Base-by-base conservation (phyloP, 176 grass and related monocot species). In the Ananas comosus region DNA sequence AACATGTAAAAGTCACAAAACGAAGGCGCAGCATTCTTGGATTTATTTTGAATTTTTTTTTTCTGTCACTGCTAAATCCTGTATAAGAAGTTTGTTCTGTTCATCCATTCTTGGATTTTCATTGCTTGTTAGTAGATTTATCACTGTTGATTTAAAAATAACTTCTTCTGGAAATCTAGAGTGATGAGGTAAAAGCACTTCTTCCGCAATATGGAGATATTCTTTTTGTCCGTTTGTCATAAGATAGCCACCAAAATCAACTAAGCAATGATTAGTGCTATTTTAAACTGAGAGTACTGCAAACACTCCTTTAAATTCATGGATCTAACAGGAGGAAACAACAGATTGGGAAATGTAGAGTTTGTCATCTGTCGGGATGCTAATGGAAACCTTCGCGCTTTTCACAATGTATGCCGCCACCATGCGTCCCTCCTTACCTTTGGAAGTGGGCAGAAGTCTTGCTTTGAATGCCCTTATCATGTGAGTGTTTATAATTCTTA, bases 331-430 rank as follows among this genome's bases (percentile, higher is more conserved):
- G 33, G 64, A 48, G 76, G 74, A 81, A 64, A 63, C 54, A 70
- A 80, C 84, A 93, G 89, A 80, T 79, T 92, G 13, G 89, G 94
- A 78, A 87, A 90, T 79, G 82, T 92, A 63, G 77, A 92, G 74
- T 97, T 90, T 74, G 51, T 92, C 66, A 42, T 92, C 71, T 97
- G 89, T 48, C 82, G 84, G 51, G 84, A 88, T 73, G 72, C 80
- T 74, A 63, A 84, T 68, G 89, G 94, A 69, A 51, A 74, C 64
- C 86, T 93, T 54, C 80, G 48, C 51, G 87, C 83, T 79, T 99
- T 93, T 82, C 94, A 93, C 82, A 99, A 99, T 68, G 94, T 93
- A 11, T 99, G 87, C 64, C 79, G 79, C 68, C 94, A 97, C 70
- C 94, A 93, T 54, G 89, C 94, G 9, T 90, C 94, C 68, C 77